Base-by-base conservation (phyloP, 495 filamentous ascomycete genomes). In the Xylaria cubensis region DNA sequence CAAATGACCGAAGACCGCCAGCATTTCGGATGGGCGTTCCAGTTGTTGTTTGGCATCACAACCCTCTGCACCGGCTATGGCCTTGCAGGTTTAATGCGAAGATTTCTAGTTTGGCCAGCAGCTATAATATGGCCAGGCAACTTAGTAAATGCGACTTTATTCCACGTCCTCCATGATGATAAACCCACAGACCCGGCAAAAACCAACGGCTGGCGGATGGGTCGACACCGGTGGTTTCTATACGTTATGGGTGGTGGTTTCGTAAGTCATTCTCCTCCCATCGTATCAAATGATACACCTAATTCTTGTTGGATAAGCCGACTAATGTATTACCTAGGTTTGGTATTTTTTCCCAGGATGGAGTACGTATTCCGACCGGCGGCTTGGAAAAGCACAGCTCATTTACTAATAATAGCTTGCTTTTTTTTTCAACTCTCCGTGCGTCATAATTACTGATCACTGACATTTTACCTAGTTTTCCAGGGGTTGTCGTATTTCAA, bases 11-110 rank as follows among this genome's bases (percentile, higher is more conserved):
- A 72, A 78, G 78, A 80, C 63, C 73, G 72, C 13, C 79, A 80
- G 61, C 44, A 85, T 3, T 88, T 89, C 19, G 84, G 90, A 5
- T 91, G 90, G 79, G 86, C 86, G 0, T 93, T 92, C 77, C 88
- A 92, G 74, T 80, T 93, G 7, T 75, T 94, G 48, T 83, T 94
- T 64, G 87, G 85, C 51, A 86, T 94, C 74, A 90, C 91, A 12
- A 93, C 91, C 2, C 91, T 93, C 67, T 84, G 91, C 70, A 89
- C 92, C 36, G 91, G 92, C 1, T 92, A 92, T 74, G 92, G 91
- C 7, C 79, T 93, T 21, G 91, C 91, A 10, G 92, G 92, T 5
- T 81, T 93, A 69, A 89, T 89, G 65, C 85, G 88, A 63, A 84
- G 87, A 21, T 91, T 90, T 73, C 79, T 93, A 53, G 90, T 93